Conservation (phyloP, 169 alveolate genomes). For the Babesia bigemina region DNA sequence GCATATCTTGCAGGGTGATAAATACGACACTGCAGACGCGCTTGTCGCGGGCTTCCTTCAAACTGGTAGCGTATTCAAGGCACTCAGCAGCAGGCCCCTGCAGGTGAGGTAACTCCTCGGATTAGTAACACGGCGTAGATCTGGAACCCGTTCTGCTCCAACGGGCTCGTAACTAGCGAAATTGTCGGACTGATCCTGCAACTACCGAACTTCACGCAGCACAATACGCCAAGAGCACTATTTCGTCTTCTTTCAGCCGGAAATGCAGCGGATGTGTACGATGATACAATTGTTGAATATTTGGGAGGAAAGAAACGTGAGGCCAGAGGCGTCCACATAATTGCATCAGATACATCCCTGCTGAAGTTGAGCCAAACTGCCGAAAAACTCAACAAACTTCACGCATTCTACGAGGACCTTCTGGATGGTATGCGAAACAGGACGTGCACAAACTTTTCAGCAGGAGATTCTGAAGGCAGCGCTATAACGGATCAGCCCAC, state of each 20-base stretch:
- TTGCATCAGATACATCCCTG: constrained; percentile 56
- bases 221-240: constrained; percentile 11
- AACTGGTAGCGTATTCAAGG: constrained; percentile 19
- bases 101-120: neutral
- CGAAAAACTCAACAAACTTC: constrained; percentile 17
- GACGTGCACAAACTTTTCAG: neutral
- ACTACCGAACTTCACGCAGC: constrained; percentile 53
- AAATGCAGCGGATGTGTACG: neutral
- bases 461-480: neutral
- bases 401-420: constrained; percentile 17
- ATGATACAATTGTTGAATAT: constrained; percentile 7
- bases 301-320: neutral
- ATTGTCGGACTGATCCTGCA: constrained; percentile 35
- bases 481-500: neutral
- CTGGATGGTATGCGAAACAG: neutral
- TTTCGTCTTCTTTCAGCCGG: neutral
- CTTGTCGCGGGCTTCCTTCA: constrained; percentile 47
- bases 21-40: constrained; percentile 57
- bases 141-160: constrained; percentile 71
- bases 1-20: constrained; percentile 18
- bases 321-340: constrained; percentile 15
- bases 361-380: constrained; percentile 50
- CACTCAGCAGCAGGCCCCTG: constrained; percentile 12
- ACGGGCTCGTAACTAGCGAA: constrained; percentile 57
- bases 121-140: constrained; percentile 8